phyloP scores from a whole-genome alignment of 495 filamentous ascomycete species.

The Neurospora sp. region DNA sequence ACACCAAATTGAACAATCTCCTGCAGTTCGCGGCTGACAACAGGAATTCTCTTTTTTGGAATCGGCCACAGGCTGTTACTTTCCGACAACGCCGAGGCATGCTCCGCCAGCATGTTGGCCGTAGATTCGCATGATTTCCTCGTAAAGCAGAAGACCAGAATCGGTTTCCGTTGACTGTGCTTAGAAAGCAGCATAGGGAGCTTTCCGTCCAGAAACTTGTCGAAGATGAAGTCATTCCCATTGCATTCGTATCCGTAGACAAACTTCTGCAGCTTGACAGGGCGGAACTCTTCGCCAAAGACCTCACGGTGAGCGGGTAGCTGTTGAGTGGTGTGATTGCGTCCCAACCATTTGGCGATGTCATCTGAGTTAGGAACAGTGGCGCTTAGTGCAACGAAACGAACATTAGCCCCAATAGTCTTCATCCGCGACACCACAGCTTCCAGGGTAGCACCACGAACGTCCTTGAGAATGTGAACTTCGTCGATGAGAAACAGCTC shows the following conservation, averaged over 20 bases:
- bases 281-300: slow-evolving; percentile 90
- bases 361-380: slow-evolving; percentile 90
- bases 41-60: slow-evolving; percentile 43
- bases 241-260: slow-evolving; percentile 61
- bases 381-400: slow-evolving; percentile 86
- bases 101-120: slow-evolving; percentile 59
- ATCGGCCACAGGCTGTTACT: slow-evolving; percentile 57
- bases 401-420: slow-evolving; percentile 71
- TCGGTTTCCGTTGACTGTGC: slow-evolving; percentile 71
- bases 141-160: slow-evolving; percentile 89
- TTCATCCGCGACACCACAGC: slow-evolving; percentile 98
- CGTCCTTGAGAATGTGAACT: slow-evolving; percentile 88
- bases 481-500: slow-evolving; percentile 93
- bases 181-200: slow-evolving; percentile 65
- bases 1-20: slow-evolving; percentile 60
- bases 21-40: slow-evolving; percentile 52
- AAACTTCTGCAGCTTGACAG: slow-evolving; percentile 76
- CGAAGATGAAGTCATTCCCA: slow-evolving; percentile 79
- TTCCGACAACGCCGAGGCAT: slow-evolving; percentile 48
- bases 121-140: slow-evolving; percentile 67
- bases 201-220: slow-evolving; percentile 65
- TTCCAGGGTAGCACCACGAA: slow-evolving; percentile 81
- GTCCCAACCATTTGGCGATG: slow-evolving; percentile 87
- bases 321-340: slow-evolving; percentile 52
- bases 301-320: slow-evolving; percentile 60